These are phyloP conservation scores for Thermothelomyces thermophilus DNA, from an alignment of 2,329 filamentous ascomycete species.

Conservation along the genomic window DNA sequence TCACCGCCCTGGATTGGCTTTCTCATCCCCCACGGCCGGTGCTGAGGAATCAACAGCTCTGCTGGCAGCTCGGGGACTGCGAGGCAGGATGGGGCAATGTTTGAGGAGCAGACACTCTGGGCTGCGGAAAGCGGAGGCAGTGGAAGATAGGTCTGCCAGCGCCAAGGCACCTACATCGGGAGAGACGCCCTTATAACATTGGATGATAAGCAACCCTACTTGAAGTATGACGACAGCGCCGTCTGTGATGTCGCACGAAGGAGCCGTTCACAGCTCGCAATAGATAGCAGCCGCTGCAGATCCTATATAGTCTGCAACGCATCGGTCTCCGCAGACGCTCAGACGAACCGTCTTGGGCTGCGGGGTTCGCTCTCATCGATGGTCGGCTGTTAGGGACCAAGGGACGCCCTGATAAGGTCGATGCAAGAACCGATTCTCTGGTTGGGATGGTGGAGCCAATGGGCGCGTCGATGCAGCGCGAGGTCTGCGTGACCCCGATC, in stretches of 20 bases:
- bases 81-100: no score
- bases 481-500: conserved; percentile 2
- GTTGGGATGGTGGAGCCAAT: neutral
- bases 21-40: no score
- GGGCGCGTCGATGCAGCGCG: no score
- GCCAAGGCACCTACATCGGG: no score
- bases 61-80: no score
- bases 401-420: conserved; percentile 4
- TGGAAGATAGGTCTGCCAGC: neutral
- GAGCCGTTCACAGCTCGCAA: conserved; percentile 9
- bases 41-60: no score
- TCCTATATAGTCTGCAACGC: conserved; percentile 11
- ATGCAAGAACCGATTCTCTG: neutral
- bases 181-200: neutral
- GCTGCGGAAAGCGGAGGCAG: neutral
- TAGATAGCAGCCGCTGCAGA: conserved; percentile 14
- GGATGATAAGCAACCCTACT: conserved; percentile 10
- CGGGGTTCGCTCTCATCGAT: conserved; percentile 5
- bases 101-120: no score
- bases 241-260: conserved; percentile 1
- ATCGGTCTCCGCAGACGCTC: conserved; percentile 2
- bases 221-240: conserved; percentile 9
- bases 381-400: conserved; percentile 1
- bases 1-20: conserved; percentile 7
- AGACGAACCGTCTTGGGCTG: conserved; percentile 1